phyloP scores from a whole-genome alignment of 1,284 basidiomycete genomes.

The Irpex rosettiformis region DNA sequence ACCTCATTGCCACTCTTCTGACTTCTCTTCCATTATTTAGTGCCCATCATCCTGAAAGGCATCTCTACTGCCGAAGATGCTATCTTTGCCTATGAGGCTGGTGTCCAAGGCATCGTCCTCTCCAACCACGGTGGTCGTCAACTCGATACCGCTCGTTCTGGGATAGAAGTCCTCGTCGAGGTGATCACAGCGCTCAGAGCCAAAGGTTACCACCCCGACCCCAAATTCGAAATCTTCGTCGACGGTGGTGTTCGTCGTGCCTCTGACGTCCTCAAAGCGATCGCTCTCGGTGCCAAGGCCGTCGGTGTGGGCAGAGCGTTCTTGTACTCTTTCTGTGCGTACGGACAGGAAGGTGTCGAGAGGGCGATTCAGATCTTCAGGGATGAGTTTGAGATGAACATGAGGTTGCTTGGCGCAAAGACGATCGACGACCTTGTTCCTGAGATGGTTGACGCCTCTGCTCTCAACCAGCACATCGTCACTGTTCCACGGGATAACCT shows the following conservation, averaged over 20 bases:
- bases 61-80: conserved; percentile 96
- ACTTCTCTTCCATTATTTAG: conserved; percentile 31
- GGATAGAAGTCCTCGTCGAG: conserved; percentile 86
- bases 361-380: conserved; percentile 73
- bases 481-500: conserved; percentile 65
- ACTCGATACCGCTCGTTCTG: conserved; percentile 88
- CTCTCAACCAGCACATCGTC: conserved; percentile 56
- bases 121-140: conserved; percentile 94
- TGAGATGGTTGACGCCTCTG: conserved; percentile 82
- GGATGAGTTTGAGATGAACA: conserved; percentile 93
- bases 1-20: background rate
- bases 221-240: conserved; percentile 82
- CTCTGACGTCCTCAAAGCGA: conserved; percentile 87
- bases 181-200: conserved; percentile 76
- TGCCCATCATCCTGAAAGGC: conserved; percentile 92
- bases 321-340: conserved; percentile 84
- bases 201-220: conserved; percentile 66
- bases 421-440: conserved; percentile 75
- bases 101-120: conserved; percentile 81
- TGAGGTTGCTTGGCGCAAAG: conserved; percentile 81
- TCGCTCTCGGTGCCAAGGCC: conserved; percentile 90
- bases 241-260: conserved; percentile 92
- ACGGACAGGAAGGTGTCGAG: conserved; percentile 80
- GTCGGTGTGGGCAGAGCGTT: conserved; percentile 75
- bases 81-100: conserved; percentile 81